phyloP scores from a whole-genome alignment of 2,329 filamentous ascomycete species.

The Fusarium falciforme region DNA sequence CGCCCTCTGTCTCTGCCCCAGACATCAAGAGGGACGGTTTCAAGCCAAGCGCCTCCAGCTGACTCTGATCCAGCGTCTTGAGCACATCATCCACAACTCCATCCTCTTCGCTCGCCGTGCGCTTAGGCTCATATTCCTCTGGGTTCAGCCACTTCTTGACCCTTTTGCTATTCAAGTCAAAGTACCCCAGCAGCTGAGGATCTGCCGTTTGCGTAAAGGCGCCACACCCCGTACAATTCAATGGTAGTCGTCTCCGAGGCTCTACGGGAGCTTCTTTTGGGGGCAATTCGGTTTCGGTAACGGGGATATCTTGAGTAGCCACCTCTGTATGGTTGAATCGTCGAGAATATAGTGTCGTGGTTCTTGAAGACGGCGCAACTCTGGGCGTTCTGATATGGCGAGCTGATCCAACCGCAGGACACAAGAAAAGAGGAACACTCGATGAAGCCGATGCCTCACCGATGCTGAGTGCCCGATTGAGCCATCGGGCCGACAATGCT shows the following conservation, averaged over 20 bases:
- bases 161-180: slow-evolving; percentile 61
- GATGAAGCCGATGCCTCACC: slow-evolving; percentile 50
- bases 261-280: neutral
- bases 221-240: slow-evolving; percentile 73
- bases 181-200: slow-evolving; percentile 67
- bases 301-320: slow-evolving; percentile 1
- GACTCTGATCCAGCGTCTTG: slow-evolving; percentile 53
- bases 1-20: slow-evolving; percentile 40
- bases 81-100: slow-evolving; percentile 60
- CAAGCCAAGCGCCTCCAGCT: slow-evolving; percentile 60
- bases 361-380: slow-evolving; percentile 16
- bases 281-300: neutral
- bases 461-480: slow-evolving; percentile 56
- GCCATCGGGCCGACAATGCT: slow-evolving; percentile 55
- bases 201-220: slow-evolving; percentile 69
- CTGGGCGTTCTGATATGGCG: slow-evolving; percentile 20
- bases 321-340: slow-evolving; percentile 46
- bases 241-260: slow-evolving; percentile 56
- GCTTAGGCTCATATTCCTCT: slow-evolving; percentile 21
- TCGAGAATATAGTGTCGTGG: slow-evolving; percentile 27
- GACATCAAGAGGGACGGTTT: slow-evolving; percentile 54
- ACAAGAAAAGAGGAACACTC: slow-evolving; percentile 61
- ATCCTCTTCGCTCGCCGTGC: slow-evolving; percentile 52
- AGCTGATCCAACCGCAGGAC: slow-evolving; percentile 54
- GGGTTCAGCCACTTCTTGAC: slow-evolving; percentile 60